Conservation (phyloP, 768 basidiomycete species). For the Trichaptum fuscoviolaceum region DNA sequence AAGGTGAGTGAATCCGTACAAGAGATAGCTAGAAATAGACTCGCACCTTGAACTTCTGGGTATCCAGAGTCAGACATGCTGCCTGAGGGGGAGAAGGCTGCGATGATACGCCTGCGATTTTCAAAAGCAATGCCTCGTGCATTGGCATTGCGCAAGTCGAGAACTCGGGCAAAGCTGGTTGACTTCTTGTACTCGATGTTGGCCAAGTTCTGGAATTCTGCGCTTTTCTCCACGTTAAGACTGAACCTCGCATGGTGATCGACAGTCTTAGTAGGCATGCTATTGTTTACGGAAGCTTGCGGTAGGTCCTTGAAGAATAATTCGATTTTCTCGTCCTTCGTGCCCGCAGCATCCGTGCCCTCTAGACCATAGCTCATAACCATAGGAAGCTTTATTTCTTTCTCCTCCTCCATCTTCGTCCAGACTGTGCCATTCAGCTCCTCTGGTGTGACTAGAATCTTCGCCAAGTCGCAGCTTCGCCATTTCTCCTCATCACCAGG, state of each 20-base stretch:
- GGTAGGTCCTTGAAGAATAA: constrained; percentile 69
- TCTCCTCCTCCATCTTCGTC: neutral
- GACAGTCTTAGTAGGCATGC: constrained; percentile 11
- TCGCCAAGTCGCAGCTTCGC: constrained; percentile 59
- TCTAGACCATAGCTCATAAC: constrained; percentile 65
- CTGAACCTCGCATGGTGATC: constrained; percentile 3
- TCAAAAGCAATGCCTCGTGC: constrained; percentile 82
- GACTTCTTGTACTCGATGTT: constrained; percentile 38
- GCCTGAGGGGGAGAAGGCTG: constrained; percentile 63
- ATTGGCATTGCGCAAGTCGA: constrained; percentile 86
- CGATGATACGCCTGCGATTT: constrained; percentile 75
- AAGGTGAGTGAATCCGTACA: constrained; percentile 1
- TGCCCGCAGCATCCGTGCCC: constrained; percentile 10
- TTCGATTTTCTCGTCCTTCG: constrained; percentile 39
- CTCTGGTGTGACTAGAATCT: constrained; percentile 52
- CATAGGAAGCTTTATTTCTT: constrained; percentile 40
- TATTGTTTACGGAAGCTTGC: constrained; percentile 35
- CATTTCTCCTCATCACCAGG: constrained; percentile 63
- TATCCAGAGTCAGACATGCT: constrained; percentile 74
- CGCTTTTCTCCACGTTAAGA: constrained; percentile 11
- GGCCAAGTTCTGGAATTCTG: constrained; percentile 17
- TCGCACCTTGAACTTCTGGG: constrained; percentile 85
- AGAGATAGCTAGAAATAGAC: constrained; percentile 1
- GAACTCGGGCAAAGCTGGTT: constrained; percentile 54
- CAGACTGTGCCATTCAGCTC: constrained; percentile 26